phyloP scores from a whole-genome alignment of 2,329 filamentous ascomycete genomes.

The Claviceps capensis region DNA sequence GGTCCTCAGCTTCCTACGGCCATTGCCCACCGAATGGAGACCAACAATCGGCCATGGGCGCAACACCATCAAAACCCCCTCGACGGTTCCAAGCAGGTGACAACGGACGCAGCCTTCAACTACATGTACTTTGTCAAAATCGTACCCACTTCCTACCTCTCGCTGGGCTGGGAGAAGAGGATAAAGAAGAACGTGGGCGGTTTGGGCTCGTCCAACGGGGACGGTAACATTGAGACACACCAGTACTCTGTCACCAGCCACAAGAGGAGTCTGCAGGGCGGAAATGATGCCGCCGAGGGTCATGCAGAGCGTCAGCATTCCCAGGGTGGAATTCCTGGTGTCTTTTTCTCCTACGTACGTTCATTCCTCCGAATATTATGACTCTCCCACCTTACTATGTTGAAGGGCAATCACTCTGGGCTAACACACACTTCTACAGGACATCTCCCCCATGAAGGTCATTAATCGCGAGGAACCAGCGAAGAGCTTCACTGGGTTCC shows the following conservation, averaged over 20 bases:
- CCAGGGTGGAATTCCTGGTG: conserved; percentile 81
- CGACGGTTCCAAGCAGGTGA: conserved; percentile 64
- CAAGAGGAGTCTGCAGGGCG: conserved; percentile 74
- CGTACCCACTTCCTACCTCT: conserved; percentile 87
- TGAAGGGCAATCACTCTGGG: background rate
- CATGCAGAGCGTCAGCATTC: conserved; percentile 89
- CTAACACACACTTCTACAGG: conserved; percentile 32
- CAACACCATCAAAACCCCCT: conserved; percentile 89
- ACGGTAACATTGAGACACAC: conserved; percentile 88
- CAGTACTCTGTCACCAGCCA: conserved; percentile 98
- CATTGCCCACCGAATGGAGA: conserved; percentile 45
- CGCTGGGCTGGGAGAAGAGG: conserved; percentile 71
- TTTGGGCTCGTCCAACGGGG: conserved; percentile 34
- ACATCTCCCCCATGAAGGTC: conserved; percentile 99
- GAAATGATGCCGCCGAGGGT: conserved; percentile 71
- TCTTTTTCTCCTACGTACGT: conserved; percentile 96
- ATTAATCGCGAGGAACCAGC: conserved; percentile 85
- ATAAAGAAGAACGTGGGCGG: conserved; percentile 14
- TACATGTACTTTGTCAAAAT: conserved; percentile 99
- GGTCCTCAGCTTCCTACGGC: conserved; percentile 77
- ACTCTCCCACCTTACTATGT: background rate
- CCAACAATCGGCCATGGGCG: conserved; percentile 50
- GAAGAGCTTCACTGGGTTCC: conserved; percentile 83
- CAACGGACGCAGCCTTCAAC: conserved; percentile 74
- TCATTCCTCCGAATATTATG: background rate